phyloP scores from a whole-genome alignment of 768 basidiomycete species.

The Calocera viscosa region DNA sequence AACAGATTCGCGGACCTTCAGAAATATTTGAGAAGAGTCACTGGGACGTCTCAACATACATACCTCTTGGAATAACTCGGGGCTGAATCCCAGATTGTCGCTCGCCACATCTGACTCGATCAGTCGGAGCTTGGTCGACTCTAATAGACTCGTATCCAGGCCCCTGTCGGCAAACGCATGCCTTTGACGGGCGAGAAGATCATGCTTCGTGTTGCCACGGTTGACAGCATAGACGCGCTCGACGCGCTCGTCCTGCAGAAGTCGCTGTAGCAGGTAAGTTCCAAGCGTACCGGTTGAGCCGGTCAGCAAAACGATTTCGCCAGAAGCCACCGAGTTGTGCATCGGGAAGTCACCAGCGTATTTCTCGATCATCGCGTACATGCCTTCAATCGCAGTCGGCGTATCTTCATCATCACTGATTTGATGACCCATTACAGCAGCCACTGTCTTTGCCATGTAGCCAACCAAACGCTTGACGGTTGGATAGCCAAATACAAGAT shows the following conservation, averaged over 20 bases:
- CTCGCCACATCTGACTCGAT: background rate
- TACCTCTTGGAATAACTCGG: slow-evolving; percentile 21
- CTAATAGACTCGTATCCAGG: background rate
- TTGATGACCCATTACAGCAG: slow-evolving; percentile 14
- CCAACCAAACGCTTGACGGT: slow-evolving; percentile 25
- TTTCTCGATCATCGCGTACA: slow-evolving; percentile 34
- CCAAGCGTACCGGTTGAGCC: background rate
- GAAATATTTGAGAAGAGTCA: too few species aligned
- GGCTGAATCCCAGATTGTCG: slow-evolving; percentile 17
- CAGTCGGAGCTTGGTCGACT: background rate
- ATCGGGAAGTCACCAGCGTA: slow-evolving; percentile 24
- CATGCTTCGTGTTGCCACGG: background rate
- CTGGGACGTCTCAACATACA: background rate
- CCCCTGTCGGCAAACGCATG: background rate
- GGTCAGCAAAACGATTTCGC: background rate
- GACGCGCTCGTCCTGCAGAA: background rate
- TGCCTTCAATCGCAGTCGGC: slow-evolving; percentile 17
- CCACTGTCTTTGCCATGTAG: slow-evolving; percentile 19
- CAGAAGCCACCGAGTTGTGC: background rate
- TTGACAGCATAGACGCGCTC: background rate
- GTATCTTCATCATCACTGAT: slow-evolving; percentile 9
- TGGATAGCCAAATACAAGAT: slow-evolving; percentile 32
- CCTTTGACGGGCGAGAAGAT: background rate
- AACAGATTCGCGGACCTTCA: too few species aligned
- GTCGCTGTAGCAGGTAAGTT: background rate